Conservation (phyloP, 2,329 filamentous ascomycete genomes). For the Sordariomycetes sp. region DNA sequence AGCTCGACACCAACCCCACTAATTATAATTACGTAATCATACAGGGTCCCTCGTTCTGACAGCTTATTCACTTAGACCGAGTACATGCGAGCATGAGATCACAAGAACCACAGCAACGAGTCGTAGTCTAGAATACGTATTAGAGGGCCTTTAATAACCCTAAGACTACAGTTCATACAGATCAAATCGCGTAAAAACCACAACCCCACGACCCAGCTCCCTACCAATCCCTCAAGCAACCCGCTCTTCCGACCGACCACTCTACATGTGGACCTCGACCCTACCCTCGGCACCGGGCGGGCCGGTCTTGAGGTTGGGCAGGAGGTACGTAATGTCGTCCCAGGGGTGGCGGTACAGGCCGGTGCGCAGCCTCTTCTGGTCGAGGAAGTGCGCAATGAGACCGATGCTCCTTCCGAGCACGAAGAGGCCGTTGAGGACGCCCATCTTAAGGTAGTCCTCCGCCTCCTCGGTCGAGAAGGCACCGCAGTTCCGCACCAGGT, state of each 20-base stretch:
- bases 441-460: slow-evolving; percentile 98
- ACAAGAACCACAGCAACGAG: not conserved
- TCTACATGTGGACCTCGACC: slow-evolving; percentile 74
- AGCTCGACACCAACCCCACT: not conserved
- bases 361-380: slow-evolving; percentile 98
- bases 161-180: slow-evolving; percentile 5
- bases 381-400: slow-evolving; percentile 98
- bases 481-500: slow-evolving; percentile 93
- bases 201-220: slow-evolving; percentile 1
- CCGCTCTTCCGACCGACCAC: not conserved
- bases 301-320: slow-evolving; percentile 62
- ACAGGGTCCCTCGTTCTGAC: not conserved
- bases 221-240: not conserved
- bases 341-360: slow-evolving; percentile 98
- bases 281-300: slow-evolving; percentile 67
- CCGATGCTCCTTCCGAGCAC: slow-evolving; percentile 93
- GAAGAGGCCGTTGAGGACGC: slow-evolving; percentile 98
- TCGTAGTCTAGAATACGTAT: not conserved
- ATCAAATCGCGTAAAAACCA: slow-evolving; percentile 1
- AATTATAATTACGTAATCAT: not conserved
- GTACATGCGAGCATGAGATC: not conserved
- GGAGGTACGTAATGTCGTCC: slow-evolving; percentile 95
- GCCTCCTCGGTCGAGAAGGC: slow-evolving; percentile 93
- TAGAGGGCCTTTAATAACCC: slow-evolving; percentile 2
- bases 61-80: not conserved